phyloP scores from a whole-genome alignment of 2,329 filamentous ascomycete genomes.

The Colletotrichum plurivorum region DNA sequence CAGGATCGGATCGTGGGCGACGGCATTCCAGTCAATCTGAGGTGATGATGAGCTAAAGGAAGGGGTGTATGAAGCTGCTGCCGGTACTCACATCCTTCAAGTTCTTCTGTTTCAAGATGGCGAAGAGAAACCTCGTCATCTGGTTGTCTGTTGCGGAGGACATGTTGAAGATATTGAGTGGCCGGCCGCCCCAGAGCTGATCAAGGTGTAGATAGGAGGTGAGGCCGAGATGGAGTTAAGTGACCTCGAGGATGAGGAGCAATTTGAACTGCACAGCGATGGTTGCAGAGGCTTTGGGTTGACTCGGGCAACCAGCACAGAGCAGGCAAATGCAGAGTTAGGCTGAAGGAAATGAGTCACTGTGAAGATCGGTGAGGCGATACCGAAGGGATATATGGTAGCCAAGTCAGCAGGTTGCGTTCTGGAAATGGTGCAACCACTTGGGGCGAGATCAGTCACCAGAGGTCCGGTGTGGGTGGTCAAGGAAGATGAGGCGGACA shows the following conservation, averaged over 20 bases:
- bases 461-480: slow-evolving; percentile 43
- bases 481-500: slow-evolving; percentile 47
- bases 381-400: slow-evolving; percentile 55
- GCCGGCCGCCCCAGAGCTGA: slow-evolving; percentile 14
- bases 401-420: slow-evolving; percentile 39
- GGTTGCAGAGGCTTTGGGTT: slow-evolving; percentile 31
- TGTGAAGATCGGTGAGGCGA: slow-evolving; percentile 59
- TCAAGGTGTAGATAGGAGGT: slow-evolving; percentile 17
- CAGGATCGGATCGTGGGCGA: slow-evolving; percentile 68
- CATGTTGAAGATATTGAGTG: slow-evolving; percentile 55
- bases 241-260: slow-evolving; percentile 41
- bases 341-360: slow-evolving; percentile 56
- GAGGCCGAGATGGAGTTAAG: slow-evolving; percentile 17
- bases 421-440: slow-evolving; percentile 42
- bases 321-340: slow-evolving; percentile 43
- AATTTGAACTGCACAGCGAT: slow-evolving; percentile 47
- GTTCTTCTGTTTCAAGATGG: slow-evolving; percentile 72
- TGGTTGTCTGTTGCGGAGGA: slow-evolving; percentile 69
- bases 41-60: slow-evolving; percentile 38
- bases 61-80: slow-evolving; percentile 39
- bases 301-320: slow-evolving; percentile 33
- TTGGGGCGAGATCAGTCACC: slow-evolving; percentile 31
- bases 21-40: slow-evolving; percentile 72
- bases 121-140: slow-evolving; percentile 71
- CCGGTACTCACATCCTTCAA: slow-evolving; percentile 70